A percentile compares a stretch with the other conserved stretches of the same genome.
These are phyloP conservation scores for Penicillium sp. DNA, from an alignment of 2,329 filamentous ascomycete species.

Conservation along the genomic window DNA sequence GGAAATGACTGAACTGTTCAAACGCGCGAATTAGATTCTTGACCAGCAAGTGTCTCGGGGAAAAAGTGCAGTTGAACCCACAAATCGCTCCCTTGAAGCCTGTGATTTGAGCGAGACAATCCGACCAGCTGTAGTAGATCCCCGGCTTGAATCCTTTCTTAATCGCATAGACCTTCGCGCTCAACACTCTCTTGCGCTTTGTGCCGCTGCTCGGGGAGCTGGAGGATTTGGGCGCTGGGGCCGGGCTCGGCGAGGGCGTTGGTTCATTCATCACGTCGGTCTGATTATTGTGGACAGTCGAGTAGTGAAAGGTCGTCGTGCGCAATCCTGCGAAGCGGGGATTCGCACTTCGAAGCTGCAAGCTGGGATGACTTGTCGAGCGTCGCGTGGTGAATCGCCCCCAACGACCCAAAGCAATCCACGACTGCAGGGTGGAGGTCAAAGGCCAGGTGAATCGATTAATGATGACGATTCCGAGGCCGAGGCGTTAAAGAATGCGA, in stretches of 20 bases:
- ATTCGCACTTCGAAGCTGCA: constrained; percentile 7
- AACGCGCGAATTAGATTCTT: constrained; percentile 1
- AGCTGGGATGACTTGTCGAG: constrained; percentile 10
- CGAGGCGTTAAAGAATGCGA: constrained; percentile 3
- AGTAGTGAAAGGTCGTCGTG: not conserved
- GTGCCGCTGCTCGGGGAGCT: constrained; percentile 39
- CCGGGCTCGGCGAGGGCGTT: constrained; percentile 36
- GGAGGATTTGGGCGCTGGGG: constrained; percentile 24
- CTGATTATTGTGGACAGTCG: constrained; percentile 1
- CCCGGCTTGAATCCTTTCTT: constrained; percentile 55
- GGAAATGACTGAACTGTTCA: constrained; percentile 70
- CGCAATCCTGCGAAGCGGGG: not conserved
- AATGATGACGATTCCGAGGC: constrained; percentile 20
- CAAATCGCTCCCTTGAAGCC: constrained; percentile 62
- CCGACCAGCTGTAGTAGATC: constrained; percentile 58
- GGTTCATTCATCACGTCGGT: constrained; percentile 26
- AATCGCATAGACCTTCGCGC: constrained; percentile 59
- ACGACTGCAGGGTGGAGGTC: constrained; percentile 1
- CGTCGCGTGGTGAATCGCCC: constrained; percentile 19
- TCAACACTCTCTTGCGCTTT: constrained; percentile 51
- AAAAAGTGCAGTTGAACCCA: constrained; percentile 44
- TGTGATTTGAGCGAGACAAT: constrained; percentile 56
- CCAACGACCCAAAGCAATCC: constrained; percentile 23
- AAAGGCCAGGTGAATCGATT: too few relatives aligned
- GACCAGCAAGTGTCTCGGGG: not conserved